A percentile compares a stretch with the other conserved stretches of the same genome.
These are phyloP conservation scores for Saccharomycopsis sp. DNA, from an alignment of 805 yeast genomes.

Conservation along the genomic window DNA sequence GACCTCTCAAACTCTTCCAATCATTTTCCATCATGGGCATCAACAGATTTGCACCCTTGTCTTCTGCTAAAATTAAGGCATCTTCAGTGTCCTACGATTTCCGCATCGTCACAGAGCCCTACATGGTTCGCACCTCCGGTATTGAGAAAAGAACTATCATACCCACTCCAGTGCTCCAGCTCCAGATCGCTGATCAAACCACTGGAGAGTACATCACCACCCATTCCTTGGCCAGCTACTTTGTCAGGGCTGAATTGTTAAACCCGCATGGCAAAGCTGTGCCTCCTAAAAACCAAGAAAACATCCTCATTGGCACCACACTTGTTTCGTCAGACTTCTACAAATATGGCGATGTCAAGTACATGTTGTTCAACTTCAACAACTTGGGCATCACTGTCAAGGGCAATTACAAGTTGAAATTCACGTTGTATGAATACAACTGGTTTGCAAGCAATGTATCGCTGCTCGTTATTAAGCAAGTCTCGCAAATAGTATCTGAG, in stretches of 20 bases:
- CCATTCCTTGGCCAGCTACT: conserved; percentile 5
- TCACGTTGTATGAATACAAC: conserved; percentile 10
- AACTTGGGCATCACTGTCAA: conserved; percentile 10
- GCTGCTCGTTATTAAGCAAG: background rate
- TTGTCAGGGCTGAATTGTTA: conserved; percentile 6
- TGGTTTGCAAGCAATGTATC: conserved; percentile 2
- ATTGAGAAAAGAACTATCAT: conserved; percentile 14
- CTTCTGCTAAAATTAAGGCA: too few species aligned
- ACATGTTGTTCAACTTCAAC: conserved; percentile 14
- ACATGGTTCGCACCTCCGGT: conserved; percentile 11
- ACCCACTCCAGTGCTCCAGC: conserved; percentile 16
- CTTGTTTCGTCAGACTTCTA: conserved; percentile 13
- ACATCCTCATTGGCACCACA: conserved; percentile 11
- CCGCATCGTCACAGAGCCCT: conserved; percentile 11
- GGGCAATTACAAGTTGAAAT: conserved; percentile 16
- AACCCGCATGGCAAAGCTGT: background rate
- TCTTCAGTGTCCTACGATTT: conserved; percentile 6
- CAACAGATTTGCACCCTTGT: too few species aligned
- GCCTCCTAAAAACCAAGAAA: background rate
- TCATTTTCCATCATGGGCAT: too few species aligned
- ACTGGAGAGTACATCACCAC: conserved; percentile 9
- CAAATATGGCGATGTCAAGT: conserved; percentile 1
- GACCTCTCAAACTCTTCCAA: too few species aligned
- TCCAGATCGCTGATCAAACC: conserved; percentile 7
- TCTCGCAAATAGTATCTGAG: conserved; percentile 1